Evolutionary conservation across 129 eudicot genomes (phyloP).

Genomic region (Chrysanthemum lavandulifolium): DNA sequence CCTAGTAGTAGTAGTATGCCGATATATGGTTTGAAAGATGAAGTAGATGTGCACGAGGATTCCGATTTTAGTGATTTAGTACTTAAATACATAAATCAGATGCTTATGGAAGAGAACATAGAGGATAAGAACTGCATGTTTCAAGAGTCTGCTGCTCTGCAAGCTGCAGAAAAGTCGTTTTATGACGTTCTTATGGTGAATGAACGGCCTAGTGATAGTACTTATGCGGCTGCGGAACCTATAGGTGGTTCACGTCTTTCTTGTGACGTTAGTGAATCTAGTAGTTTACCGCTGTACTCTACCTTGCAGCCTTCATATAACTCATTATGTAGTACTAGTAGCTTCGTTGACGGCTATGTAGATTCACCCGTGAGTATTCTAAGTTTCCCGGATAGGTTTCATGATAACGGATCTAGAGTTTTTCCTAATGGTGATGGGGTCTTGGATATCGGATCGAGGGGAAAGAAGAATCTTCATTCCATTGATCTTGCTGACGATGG

Average conservation of each 20-base stretch:
- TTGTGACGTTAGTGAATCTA: neutral
- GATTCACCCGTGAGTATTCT: constrained; percentile 81
- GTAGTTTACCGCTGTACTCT: too few relatives aligned
- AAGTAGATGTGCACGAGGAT: constrained; percentile 57
- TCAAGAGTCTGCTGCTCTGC: constrained; percentile 84
- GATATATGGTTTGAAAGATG: constrained; percentile 29
- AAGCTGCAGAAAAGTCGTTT: constrained; percentile 76
- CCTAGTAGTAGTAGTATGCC: constrained; percentile 14
- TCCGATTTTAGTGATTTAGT: constrained; percentile 70
- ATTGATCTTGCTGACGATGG: constrained; percentile 43
- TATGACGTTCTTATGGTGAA: constrained; percentile 60
- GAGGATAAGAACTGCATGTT: constrained; percentile 66
- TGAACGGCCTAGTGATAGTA: constrained; percentile 28
- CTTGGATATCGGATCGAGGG: constrained; percentile 38
- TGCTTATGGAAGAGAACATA: constrained; percentile 94
- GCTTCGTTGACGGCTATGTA: constrained; percentile 42
- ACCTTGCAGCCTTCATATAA: constrained; percentile 33
- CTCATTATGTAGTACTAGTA: constrained; percentile 37
- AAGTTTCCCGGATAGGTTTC: constrained; percentile 47
- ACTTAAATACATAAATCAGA: constrained; percentile 68
- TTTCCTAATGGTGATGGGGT: constrained; percentile 36
- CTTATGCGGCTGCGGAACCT: neutral
- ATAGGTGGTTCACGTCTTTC: neutral
- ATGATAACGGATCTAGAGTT: constrained; percentile 52
- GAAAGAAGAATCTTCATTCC: constrained; percentile 44